A percentile compares a stretch with the other conserved stretches of the same genome.
These are phyloP conservation scores for Vachellia pachyceras DNA, from an alignment of 306 rosid genomes.

Conservation along the genomic window DNA sequence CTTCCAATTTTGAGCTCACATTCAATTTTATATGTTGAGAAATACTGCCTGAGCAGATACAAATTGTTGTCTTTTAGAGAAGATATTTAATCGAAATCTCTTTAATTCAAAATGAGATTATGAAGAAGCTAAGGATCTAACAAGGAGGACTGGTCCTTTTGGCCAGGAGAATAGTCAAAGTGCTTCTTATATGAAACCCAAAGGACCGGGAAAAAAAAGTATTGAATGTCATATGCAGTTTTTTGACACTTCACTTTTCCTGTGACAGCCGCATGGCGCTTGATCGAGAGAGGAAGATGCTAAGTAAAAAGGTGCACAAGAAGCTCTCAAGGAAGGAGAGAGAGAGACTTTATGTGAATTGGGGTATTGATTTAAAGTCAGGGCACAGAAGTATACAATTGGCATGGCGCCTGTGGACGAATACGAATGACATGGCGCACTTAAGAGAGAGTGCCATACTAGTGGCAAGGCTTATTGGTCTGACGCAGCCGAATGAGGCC, in stretches of 20 bases:
- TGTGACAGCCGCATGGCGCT: constrained; percentile 60
- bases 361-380: constrained; percentile 71
- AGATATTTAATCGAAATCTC: neutral
- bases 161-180: neutral
- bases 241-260: constrained; percentile 1
- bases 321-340: constrained; percentile 66
- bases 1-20: constrained; percentile 15
- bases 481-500: constrained; percentile 51
- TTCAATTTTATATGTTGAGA: constrained; percentile 2
- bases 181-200: neutral
- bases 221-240: constrained; percentile 15
- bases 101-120: constrained; percentile 4
- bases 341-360: constrained; percentile 60
- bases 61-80: neutral
- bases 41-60: neutral
- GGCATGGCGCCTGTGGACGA: constrained; percentile 66
- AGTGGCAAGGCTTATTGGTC: constrained; percentile 71
- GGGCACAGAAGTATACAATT: constrained; percentile 75
- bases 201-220: neutral
- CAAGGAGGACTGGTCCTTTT: neutral
- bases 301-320: constrained; percentile 70
- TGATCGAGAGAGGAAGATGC: constrained; percentile 77
- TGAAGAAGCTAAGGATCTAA: neutral
- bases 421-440: constrained; percentile 63
- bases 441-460: constrained; percentile 72